Evolutionary conservation across 2,329 filamentous ascomycete genomes (phyloP), one percentile per base, ranked within the genome.

Genomic region (Epichloe sp.): DNA sequence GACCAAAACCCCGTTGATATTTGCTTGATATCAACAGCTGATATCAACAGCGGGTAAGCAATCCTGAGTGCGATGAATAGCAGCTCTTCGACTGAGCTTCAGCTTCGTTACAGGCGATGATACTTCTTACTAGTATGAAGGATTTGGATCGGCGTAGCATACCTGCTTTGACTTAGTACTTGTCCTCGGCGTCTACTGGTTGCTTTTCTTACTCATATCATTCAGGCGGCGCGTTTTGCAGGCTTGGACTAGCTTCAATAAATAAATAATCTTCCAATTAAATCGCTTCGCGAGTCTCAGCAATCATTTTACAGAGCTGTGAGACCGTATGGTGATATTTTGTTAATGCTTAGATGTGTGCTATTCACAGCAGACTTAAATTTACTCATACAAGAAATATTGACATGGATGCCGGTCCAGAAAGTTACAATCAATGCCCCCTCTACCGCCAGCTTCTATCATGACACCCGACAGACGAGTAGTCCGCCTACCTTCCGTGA

Each of bases 401-500:
- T 31, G 8, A 31, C 8, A 31, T 3, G 8, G 31, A 31, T 31
- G 31, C 31, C 8, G 31, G 31, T 31, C 31, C 8, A 31, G 31
- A 11, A 11, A 31, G 31, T 31, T 11, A 31, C 8, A 3, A 31
- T 31, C 31, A 31, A 31, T 11, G 31, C 3, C 1, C 26, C 26
- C 31, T 31, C 31, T 31, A 3, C 31, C n/a, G 14, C 21, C 3
- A 10, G 15, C 5, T n/a, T 35, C 3, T 17, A 17, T 69, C 61
- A 75, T 59, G 70, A 73, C 17, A 86, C 82, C 52, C 88, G 75
- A 70, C 86, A 93, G 52, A 95, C 68, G 53, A 88, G 73, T 67
- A 88, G 66, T 0, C 90, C 90, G n/a, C 90, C 90, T 19, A 88
- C 71, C 69, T 82, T 85, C 72, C 80, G 82, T 65, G 86, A 83